These are phyloP conservation scores for Camillea tinctor DNA, from an alignment of 2,329 filamentous ascomycete species.

Conservation along the genomic window DNA sequence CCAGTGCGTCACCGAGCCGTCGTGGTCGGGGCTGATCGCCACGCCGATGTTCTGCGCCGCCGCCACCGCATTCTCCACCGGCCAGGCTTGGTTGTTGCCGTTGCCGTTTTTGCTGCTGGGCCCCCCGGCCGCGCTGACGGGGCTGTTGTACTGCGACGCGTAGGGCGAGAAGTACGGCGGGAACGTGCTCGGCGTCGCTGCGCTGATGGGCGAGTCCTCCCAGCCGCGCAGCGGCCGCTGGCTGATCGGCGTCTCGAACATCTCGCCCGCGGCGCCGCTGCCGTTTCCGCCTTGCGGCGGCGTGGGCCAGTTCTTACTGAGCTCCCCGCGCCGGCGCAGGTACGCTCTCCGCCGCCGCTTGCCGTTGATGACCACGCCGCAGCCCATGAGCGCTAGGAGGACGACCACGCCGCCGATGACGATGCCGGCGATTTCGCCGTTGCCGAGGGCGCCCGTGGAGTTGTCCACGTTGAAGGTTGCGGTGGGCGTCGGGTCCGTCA, in stretches of 20 bases:
- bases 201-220: slow-evolving; percentile 52
- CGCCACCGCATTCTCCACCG: slow-evolving; percentile 28
- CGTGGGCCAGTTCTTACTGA: slow-evolving; percentile 44
- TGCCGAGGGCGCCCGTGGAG: slow-evolving; percentile 45
- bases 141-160: slow-evolving; percentile 58
- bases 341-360: slow-evolving; percentile 54
- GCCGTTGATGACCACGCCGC: slow-evolving; percentile 55
- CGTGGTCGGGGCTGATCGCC: slow-evolving; percentile 41
- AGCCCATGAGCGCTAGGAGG: slow-evolving; percentile 48
- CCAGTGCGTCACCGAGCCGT: slow-evolving; percentile 26
- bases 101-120: slow-evolving; percentile 3
- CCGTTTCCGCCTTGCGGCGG: too few species aligned
- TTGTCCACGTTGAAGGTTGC: slow-evolving; percentile 41
- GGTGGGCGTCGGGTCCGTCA: slow-evolving; percentile 47
- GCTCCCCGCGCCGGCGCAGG: slow-evolving; percentile 46
- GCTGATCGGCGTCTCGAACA: slow-evolving; percentile 53
- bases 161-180: slow-evolving; percentile 59
- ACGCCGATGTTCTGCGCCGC: slow-evolving; percentile 41
- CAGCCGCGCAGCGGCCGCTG: slow-evolving; percentile 52
- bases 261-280: slow-evolving; percentile 37
- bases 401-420: slow-evolving; percentile 50
- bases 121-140: slow-evolving; percentile 45
- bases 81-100: slow-evolving; percentile 36
- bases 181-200: slow-evolving; percentile 38
- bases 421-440: slow-evolving; percentile 59